Percentiles rank a stretch among this genome's conserved stretches.
Evolutionary conservation across 768 basidiomycete species (phyloP).

Genomic region (Calocera viscosa): DNA sequence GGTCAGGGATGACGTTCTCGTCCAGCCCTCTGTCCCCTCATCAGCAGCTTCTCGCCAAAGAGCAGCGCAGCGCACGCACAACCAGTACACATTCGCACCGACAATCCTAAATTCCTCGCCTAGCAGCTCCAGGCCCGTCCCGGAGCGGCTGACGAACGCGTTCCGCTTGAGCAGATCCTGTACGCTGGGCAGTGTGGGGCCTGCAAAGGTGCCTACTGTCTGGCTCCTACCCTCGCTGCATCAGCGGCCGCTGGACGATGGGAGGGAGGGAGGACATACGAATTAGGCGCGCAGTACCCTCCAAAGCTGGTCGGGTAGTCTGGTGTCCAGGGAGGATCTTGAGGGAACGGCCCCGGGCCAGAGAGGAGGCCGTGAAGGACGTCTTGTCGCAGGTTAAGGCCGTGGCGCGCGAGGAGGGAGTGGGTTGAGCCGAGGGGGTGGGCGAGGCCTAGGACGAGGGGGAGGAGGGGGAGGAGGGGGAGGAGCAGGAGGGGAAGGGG

Average conservation of each 20-base stretch:
- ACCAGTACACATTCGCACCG: constrained; percentile 27
- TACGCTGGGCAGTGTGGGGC: constrained; percentile 11
- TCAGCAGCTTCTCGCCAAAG: neutral
- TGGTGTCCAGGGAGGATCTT: neutral
- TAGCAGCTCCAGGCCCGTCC: constrained; percentile 14
- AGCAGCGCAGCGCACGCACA: constrained; percentile 5
- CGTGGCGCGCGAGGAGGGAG: neutral
- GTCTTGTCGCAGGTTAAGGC: neutral
- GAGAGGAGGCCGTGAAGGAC: neutral
- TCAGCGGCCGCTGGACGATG: neutral
- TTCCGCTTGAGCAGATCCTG: constrained; percentile 12
- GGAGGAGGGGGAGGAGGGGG: neutral
- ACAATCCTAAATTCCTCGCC: constrained; percentile 16
- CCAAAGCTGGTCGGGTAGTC: neutral
- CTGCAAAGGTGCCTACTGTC: neutral
- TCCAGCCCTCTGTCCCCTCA: constrained; percentile 20
- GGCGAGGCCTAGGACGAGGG: neutral
- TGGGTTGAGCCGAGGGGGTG: neutral
- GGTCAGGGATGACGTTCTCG: constrained; percentile 24
- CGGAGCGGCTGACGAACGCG: constrained; percentile 16
- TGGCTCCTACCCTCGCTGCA: neutral
- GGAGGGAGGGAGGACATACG: neutral
- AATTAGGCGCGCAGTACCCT: neutral
- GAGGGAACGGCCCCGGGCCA: neutral
- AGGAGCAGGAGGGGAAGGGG: neutral